phyloP scores from a whole-genome alignment of 495 filamentous ascomycete genomes.

The Hypoxylon fragiforme region DNA sequence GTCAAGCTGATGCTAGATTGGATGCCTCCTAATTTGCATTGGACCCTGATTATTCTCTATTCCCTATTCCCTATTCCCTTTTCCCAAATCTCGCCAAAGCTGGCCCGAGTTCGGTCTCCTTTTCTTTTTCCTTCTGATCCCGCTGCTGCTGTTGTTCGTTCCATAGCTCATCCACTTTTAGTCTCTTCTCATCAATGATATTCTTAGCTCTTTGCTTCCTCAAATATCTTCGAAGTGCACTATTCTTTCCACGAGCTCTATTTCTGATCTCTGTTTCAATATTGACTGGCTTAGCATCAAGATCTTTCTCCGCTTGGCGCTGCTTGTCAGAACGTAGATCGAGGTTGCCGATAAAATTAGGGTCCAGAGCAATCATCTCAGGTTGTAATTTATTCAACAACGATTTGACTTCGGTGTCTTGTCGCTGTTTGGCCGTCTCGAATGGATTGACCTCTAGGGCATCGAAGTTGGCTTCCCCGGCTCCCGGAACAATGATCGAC shows the following conservation, averaged over 20 bases:
- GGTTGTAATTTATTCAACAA: conserved; percentile 93
- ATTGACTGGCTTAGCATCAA: conserved; percentile 73
- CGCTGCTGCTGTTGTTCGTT: conserved; percentile 48
- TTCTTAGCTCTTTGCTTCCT: conserved; percentile 89
- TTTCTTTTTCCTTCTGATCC: conserved; percentile 46
- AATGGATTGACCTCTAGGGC: conserved; percentile 94
- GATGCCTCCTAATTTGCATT: conserved; percentile 11
- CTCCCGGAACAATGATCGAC: conserved; percentile 85
- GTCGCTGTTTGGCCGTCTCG: conserved; percentile 89
- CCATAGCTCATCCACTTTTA: conserved; percentile 59
- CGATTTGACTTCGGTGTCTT: conserved; percentile 86
- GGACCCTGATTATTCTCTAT: conserved; percentile 42
- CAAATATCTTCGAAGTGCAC: conserved; percentile 79
- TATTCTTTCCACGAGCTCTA: conserved; percentile 88
- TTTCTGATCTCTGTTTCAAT: conserved; percentile 69
- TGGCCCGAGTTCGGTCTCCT: conserved; percentile 50
- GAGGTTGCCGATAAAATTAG: conserved; percentile 83
- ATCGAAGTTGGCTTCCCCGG: conserved; percentile 96
- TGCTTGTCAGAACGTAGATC: conserved; percentile 76
- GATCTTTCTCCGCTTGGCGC: conserved; percentile 70
- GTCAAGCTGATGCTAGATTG: conserved; percentile 5
- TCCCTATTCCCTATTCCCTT: too few species aligned
- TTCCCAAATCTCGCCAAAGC: conserved; percentile 51
- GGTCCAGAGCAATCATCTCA: conserved; percentile 95
- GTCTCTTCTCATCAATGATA: conserved; percentile 78